A percentile compares a stretch with the other conserved stretches of the same genome.
Evolutionary conservation across 768 basidiomycete species (phyloP).

Genomic region (Paxillus ammoniavirescens): DNA sequence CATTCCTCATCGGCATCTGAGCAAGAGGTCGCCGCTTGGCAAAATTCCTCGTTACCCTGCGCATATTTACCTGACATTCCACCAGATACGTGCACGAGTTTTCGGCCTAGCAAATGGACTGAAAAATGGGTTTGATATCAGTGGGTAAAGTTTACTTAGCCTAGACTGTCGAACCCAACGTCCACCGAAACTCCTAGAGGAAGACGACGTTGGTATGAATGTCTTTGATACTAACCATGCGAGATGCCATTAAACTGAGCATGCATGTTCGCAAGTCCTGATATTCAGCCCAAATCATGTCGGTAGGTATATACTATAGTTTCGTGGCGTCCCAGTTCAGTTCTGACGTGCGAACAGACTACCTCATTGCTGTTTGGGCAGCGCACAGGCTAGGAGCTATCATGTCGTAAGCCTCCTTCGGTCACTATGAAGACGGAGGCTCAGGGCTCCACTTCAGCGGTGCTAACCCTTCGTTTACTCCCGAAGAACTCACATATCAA

Average conservation of each 20-base stretch:
- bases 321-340: neutral
- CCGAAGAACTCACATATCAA: slow-evolving; percentile 59
- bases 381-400: slow-evolving; percentile 55
- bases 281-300: slow-evolving; percentile 68
- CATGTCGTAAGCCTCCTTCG: slow-evolving; percentile 46
- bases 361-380: slow-evolving; percentile 55
- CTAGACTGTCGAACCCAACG: neutral
- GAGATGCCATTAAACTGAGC: slow-evolving; percentile 3
- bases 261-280: slow-evolving; percentile 43
- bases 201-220: slow-evolving; percentile 39
- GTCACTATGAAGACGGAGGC: neutral
- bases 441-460: slow-evolving; percentile 37
- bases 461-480: slow-evolving; percentile 59
- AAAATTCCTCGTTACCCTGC: no score
- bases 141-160: slow-evolving; percentile 20
- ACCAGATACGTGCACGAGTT: slow-evolving; percentile 35
- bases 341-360: slow-evolving; percentile 36
- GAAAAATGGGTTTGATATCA: slow-evolving; percentile 30
- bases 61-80: neutral
- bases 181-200: slow-evolving; percentile 23
- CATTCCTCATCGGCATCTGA: neutral
- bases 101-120: slow-evolving; percentile 40
- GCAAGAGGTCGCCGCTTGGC: no score
- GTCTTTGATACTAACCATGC: neutral
- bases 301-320: slow-evolving; percentile 40